Percentiles rank a stretch among this genome's conserved stretches.
Evolutionary conservation across 768 basidiomycete species (phyloP).

Genomic region (Leccinum ochraceum): DNA sequence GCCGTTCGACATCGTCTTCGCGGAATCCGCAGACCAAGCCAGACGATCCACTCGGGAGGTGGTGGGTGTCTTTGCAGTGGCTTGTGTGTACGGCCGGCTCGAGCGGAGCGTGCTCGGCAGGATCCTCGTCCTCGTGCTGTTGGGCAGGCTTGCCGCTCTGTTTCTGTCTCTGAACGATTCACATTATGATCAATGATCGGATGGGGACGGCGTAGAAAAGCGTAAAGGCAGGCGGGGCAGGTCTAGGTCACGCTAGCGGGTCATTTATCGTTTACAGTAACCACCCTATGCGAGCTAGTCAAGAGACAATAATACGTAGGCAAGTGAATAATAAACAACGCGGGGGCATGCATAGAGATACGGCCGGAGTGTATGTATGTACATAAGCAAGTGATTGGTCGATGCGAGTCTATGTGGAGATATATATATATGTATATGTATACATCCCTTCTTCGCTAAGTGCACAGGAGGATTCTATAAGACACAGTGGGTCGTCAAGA

Average conservation of each 20-base stretch:
- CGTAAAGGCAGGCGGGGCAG: neutral
- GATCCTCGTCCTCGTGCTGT: constrained; percentile 13
- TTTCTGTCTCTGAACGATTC: neutral
- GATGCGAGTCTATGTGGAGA: neutral
- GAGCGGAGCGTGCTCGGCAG: constrained; percentile 38
- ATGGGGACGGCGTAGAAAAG: neutral
- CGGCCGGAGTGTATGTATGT: neutral
- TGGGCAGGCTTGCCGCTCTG: constrained; percentile 2
- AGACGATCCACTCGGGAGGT: constrained; percentile 18
- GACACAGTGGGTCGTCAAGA: neutral
- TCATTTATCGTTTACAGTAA: neutral
- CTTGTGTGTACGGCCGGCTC: constrained; percentile 18
- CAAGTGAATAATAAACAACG: neutral
- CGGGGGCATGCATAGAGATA: neutral
- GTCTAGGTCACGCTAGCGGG: neutral
- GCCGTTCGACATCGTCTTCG: constrained; percentile 43
- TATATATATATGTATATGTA: neutral
- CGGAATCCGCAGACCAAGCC: constrained; percentile 33
- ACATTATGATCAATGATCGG: neutral
- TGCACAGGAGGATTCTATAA: neutral
- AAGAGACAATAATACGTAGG: neutral
- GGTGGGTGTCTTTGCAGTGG: constrained; percentile 20
- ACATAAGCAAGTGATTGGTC: neutral
- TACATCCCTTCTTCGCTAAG: neutral
- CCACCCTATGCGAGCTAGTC: neutral